These are phyloP conservation scores for Russula abietina DNA, from an alignment of 768 basidiomycete genomes.

Conservation along the genomic window DNA sequence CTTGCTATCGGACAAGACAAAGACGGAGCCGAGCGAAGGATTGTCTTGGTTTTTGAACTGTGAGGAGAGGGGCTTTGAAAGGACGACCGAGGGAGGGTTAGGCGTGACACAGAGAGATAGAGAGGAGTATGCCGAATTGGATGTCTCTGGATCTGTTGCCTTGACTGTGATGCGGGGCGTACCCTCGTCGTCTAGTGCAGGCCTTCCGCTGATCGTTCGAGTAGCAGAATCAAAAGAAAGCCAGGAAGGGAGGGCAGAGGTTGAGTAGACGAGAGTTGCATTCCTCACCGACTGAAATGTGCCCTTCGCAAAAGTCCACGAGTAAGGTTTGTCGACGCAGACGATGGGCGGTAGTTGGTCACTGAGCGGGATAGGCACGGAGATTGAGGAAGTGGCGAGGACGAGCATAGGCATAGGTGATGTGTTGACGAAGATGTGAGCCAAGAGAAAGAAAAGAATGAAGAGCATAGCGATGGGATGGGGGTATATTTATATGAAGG, in stretches of 20 bases:
- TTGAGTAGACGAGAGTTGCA: slow-evolving; percentile 44
- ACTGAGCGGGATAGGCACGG: slow-evolving; percentile 54
- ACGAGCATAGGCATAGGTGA: slow-evolving; percentile 24
- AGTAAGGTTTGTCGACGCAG: slow-evolving; percentile 54
- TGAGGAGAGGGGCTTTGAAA: slow-evolving; percentile 46
- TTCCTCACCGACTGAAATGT: slow-evolving; percentile 57
- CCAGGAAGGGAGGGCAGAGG: slow-evolving; percentile 65
- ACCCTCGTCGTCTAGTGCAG: slow-evolving; percentile 57
- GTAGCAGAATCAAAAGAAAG: slow-evolving; percentile 59
- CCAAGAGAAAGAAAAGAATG: slow-evolving; percentile 51
- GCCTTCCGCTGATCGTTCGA: slow-evolving; percentile 63
- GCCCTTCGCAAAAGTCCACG: slow-evolving; percentile 58
- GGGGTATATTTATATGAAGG: slow-evolving; percentile 5
- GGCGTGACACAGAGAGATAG: slow-evolving; percentile 55
- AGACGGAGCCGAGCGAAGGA: slow-evolving; percentile 71
- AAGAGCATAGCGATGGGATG: slow-evolving; percentile 52
- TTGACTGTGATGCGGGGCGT: slow-evolving; percentile 53
- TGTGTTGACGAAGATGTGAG: slow-evolving; percentile 39
- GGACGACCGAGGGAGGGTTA: slow-evolving; percentile 44
- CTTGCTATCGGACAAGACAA: slow-evolving; percentile 41
- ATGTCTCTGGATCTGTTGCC: slow-evolving; percentile 49
- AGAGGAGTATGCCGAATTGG: slow-evolving; percentile 41
- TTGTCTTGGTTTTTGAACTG: slow-evolving; percentile 57
- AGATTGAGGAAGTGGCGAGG: slow-evolving; percentile 33
- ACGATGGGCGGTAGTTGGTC: slow-evolving; percentile 77